These are phyloP conservation scores for Batrachochytrium dendrobatidis DNA, from an alignment of 371 early-diverging fungal genomes.

Conservation along the genomic window DNA sequence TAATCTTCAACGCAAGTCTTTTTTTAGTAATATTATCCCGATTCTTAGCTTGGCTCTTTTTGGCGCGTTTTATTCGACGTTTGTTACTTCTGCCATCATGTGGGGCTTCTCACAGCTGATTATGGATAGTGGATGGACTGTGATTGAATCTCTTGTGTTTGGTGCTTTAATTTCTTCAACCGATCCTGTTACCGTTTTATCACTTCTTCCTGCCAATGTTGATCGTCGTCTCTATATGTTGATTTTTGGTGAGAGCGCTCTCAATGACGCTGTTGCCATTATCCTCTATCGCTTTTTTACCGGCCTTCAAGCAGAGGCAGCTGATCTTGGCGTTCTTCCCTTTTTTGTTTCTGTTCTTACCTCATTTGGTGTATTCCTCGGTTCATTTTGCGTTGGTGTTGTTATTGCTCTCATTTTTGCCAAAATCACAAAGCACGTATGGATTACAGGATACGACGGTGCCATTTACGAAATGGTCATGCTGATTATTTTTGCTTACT, in stretches of 20 bases:
- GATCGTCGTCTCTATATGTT: slow-evolving; percentile 45
- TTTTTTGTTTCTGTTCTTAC: slow-evolving; percentile 36
- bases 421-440: slow-evolving; percentile 43
- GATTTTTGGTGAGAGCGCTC: slow-evolving; percentile 50
- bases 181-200: slow-evolving; percentile 49
- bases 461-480: slow-evolving; percentile 42
- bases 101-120: slow-evolving; percentile 37
- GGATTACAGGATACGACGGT: slow-evolving; percentile 26
- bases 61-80: slow-evolving; percentile 48
- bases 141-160: slow-evolving; percentile 44
- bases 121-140: slow-evolving; percentile 25
- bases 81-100: slow-evolving; percentile 41
- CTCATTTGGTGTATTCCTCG: slow-evolving; percentile 39
- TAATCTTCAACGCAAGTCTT: slow-evolving; percentile 37
- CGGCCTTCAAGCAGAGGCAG: slow-evolving; percentile 10
- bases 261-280: slow-evolving; percentile 51
- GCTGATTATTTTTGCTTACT: slow-evolving; percentile 44
- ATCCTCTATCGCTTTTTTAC: slow-evolving; percentile 49
- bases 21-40: slow-evolving; percentile 41
- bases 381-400: slow-evolving; percentile 35
- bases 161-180: slow-evolving; percentile 50
- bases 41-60: slow-evolving; percentile 43
- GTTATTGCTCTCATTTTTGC: slow-evolving; percentile 36
- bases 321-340: slow-evolving; percentile 21
- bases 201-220: slow-evolving; percentile 39